A percentile compares a stretch with the other conserved stretches of the same genome.
Evolutionary conservation across 768 basidiomycete genomes (phyloP).

Genomic region (Lyophyllum atratum): DNA sequence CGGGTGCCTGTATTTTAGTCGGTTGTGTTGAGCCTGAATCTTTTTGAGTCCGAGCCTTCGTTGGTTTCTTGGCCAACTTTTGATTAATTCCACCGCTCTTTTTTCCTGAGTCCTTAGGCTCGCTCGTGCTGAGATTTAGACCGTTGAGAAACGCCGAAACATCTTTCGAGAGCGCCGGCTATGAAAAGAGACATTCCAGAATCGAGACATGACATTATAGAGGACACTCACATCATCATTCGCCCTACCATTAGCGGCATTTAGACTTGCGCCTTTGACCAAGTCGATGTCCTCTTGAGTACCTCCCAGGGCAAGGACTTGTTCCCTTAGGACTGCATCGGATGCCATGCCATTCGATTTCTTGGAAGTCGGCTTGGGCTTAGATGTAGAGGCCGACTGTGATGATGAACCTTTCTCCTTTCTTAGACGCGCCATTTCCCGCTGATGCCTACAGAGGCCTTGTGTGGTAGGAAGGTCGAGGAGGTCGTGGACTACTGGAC

Average conservation of each 20-base stretch:
- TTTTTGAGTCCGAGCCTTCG: constrained; percentile 10
- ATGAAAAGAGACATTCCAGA: neutral
- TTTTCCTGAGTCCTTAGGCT: constrained; percentile 12
- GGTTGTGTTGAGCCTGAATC: neutral
- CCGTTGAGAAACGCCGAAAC: constrained; percentile 47
- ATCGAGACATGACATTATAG: neutral
- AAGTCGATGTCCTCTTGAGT: constrained; percentile 48
- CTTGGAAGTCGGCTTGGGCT: constrained; percentile 3
- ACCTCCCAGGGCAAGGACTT: constrained; percentile 46
- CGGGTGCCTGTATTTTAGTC: neutral
- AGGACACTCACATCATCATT: constrained; percentile 31
- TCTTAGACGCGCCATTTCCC: constrained; percentile 27
- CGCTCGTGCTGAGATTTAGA: constrained; percentile 30
- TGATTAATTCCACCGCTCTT: constrained; percentile 9
- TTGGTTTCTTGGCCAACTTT: constrained; percentile 18
- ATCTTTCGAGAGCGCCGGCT: constrained; percentile 47
- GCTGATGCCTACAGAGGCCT: too few relatives aligned
- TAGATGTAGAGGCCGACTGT: neutral
- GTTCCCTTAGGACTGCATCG: constrained; percentile 26
- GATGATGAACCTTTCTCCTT: constrained; percentile 22
- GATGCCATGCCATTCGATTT: constrained; percentile 12
- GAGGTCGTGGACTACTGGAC: too few relatives aligned
- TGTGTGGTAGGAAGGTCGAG: too few relatives aligned
- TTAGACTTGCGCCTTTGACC: constrained; percentile 39
- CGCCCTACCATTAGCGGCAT: constrained; percentile 26